These are phyloP conservation scores for Fusarium globosum DNA, from an alignment of 2,329 filamentous ascomycete species.

Conservation along the genomic window DNA sequence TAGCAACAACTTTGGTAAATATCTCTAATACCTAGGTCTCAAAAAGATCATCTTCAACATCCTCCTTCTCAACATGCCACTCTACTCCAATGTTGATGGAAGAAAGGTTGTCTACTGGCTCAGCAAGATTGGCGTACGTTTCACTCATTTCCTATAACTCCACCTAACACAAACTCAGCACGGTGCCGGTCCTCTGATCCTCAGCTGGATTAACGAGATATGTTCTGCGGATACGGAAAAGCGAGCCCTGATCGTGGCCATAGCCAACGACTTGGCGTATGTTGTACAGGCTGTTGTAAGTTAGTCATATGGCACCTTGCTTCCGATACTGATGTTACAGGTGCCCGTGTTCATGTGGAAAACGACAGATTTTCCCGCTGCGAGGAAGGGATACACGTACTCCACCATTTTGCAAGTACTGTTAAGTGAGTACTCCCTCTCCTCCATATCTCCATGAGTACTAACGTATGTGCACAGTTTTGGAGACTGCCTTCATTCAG, in stretches of 20 bases:
- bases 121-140: constrained; percentile 35
- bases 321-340: background rate
- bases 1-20: background rate
- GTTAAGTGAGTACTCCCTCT: background rate
- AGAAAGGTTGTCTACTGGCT: constrained; percentile 38
- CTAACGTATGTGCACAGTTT: background rate
- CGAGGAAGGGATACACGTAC: constrained; percentile 2
- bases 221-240: constrained; percentile 37
- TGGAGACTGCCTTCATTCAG: background rate
- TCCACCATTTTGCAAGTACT: background rate
- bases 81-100: constrained; percentile 16
- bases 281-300: constrained; percentile 32
- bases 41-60: constrained; percentile 23
- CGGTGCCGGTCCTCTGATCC: constrained; percentile 36
- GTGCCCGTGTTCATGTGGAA: constrained; percentile 6
- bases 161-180: background rate
- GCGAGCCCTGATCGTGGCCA: constrained; percentile 25
- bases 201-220: constrained; percentile 42
- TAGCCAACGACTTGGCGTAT: constrained; percentile 24
- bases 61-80: constrained; percentile 24
- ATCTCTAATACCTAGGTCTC: background rate
- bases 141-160: background rate
- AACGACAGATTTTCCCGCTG: background rate
- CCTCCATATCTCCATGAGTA: too few species aligned
- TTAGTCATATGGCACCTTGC: rapidly evolving